Base-by-base conservation (phyloP, 495 filamentous ascomycete genomes). In the Talaromyces borbonicus region DNA sequence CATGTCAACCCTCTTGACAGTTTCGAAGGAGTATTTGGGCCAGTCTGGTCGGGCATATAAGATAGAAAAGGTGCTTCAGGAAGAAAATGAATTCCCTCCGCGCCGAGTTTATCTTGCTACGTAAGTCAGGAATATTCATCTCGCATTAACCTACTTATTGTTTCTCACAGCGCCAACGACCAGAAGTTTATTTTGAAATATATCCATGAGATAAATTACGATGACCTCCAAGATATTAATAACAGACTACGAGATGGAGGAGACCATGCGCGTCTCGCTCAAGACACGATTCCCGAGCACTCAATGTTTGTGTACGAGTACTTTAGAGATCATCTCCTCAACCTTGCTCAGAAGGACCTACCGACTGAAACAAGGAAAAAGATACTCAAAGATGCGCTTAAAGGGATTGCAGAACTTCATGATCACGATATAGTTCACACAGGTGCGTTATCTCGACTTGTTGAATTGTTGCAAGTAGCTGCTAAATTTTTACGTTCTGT, bases 241-340 rank as follows among this genome's bases (percentile, higher is more conserved):
- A 53, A 59, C 35, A 50, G 53, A n/a, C 64, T 68, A 42, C 56
- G 59, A 20, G 54, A 51, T 35, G 56, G 56, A 56, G 54, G 40
- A 24, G 56, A 54, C 41, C 67, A 69, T 54, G 49, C 66, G 41
- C 27, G 41, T 43, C 41, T 29, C 16, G 43, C 60, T 18, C 46
- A 54, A 40, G 70, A 74, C 48, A 66, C 57, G 27, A 60, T 73
- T 43, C 68, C 70, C 2, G 65, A 67, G 15, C 56, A 62, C 50
- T 66, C 61, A 8, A 69, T 71, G 60, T 68, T 73, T 52, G 65
- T 73, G 43, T 72, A 65, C 43, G 59, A 70, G 38, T 66, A 73
- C 49, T 53, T 70, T 40, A 65, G 56, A 6, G 68, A 66, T 35
- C 56, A 72, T 51, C 53, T 72, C 9, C 63, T 72, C 30, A 53